Evolutionary conservation across 2,329 filamentous ascomycete species (phyloP).

Genomic region (Calonectria honghensis): DNA sequence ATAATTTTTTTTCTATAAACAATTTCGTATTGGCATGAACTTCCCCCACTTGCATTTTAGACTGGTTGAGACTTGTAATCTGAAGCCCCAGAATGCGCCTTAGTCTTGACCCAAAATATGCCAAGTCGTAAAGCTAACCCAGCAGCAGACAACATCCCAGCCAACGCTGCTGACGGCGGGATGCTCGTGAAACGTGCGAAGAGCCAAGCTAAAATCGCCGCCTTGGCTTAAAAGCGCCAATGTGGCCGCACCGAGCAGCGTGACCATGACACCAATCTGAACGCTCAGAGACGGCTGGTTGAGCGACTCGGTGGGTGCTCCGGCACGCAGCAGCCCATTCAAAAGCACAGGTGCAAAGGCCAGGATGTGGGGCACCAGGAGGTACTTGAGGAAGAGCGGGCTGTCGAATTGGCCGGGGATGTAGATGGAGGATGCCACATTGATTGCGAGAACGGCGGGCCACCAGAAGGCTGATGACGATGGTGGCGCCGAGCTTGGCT

Average conservation of each 20-base stretch:
- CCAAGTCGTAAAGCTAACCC: constrained; percentile 50
- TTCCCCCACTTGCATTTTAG: not conserved
- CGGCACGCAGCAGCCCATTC: constrained; percentile 23
- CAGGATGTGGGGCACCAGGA: constrained; percentile 51
- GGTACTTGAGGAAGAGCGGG: constrained; percentile 45
- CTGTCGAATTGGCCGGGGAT: constrained; percentile 40
- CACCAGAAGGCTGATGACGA: constrained; percentile 38
- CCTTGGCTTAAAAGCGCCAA: constrained; percentile 27
- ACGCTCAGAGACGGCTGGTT: constrained; percentile 36
- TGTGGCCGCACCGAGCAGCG: constrained; percentile 32
- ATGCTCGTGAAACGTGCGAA: constrained; percentile 48
- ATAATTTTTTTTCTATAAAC: not conserved
- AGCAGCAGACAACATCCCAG: constrained; percentile 55
- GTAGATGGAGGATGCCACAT: constrained; percentile 39
- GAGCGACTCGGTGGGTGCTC: not conserved
- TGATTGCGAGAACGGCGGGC: constrained; percentile 40
- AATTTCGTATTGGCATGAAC: not conserved
- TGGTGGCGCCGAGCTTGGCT: not conserved
- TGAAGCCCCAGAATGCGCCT: not conserved
- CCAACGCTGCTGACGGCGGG: constrained; percentile 54
- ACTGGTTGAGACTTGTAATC: not conserved
- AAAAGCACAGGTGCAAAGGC: constrained; percentile 52
- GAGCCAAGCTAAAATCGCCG: constrained; percentile 22
- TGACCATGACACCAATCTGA: constrained; percentile 36
- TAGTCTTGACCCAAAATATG: constrained; percentile 30